Evolutionary conservation across 2,329 filamentous ascomycete genomes (phyloP).

Genomic region (Lasiodiplodia hormozganensis): DNA sequence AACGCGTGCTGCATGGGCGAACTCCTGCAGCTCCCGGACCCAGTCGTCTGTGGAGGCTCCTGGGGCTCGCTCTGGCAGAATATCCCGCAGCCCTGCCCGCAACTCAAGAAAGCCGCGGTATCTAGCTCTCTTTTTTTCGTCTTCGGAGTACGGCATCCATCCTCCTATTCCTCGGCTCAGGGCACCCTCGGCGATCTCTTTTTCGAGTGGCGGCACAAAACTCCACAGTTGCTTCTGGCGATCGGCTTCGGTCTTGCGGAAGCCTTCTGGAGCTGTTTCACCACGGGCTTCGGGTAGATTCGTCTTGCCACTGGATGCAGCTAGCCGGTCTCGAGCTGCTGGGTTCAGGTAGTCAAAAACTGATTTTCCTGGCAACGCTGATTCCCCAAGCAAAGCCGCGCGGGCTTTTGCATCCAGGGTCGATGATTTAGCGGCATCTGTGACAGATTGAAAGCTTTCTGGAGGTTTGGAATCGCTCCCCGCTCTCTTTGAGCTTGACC

Average conservation of each 20-base stretch:
- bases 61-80: conserved; percentile 63
- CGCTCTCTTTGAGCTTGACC: conserved; percentile 66
- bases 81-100: conserved; percentile 65
- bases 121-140: conserved; percentile 77
- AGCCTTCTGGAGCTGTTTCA: conserved; percentile 72
- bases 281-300: conserved; percentile 80
- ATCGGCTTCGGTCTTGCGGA: conserved; percentile 68
- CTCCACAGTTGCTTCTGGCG: conserved; percentile 62
- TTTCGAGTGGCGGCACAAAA: conserved; percentile 53
- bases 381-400: conserved; percentile 81
- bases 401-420: conserved; percentile 77
- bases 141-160: conserved; percentile 84
- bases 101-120: conserved; percentile 84
- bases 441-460: conserved; percentile 64
- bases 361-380: conserved; percentile 84
- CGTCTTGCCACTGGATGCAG: conserved; percentile 73
- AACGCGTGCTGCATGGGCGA: conserved; percentile 74
- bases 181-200: conserved; percentile 52
- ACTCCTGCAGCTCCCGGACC: conserved; percentile 80
- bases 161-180: conserved; percentile 61
- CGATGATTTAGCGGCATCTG: conserved; percentile 79
- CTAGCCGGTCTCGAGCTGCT: conserved; percentile 78
- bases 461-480: conserved; percentile 36
- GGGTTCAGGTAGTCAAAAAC: conserved; percentile 92
- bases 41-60: conserved; percentile 72